phyloP scores from a whole-genome alignment of 1,284 basidiomycete species.

The Xerocomus nothofagi region DNA sequence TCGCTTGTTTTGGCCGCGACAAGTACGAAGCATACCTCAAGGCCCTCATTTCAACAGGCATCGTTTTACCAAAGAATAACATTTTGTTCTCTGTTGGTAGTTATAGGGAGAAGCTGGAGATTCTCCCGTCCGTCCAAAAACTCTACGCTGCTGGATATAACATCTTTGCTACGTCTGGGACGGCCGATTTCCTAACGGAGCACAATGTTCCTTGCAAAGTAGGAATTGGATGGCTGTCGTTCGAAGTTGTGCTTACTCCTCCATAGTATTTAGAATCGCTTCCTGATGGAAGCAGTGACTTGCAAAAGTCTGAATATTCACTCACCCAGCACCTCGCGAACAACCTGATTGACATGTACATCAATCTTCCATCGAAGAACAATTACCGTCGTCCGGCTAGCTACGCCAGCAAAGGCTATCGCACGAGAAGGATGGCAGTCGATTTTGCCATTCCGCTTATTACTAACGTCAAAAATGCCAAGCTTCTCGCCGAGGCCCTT shows the following conservation, averaged over 20 bases:
- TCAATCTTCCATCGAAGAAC: conserved; percentile 98
- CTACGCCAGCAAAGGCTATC: conserved; percentile 97
- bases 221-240: conserved; percentile 14
- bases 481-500: conserved; percentile 94
- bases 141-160: conserved; percentile 93
- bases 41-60: conserved; percentile 94
- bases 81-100: conserved; percentile 94
- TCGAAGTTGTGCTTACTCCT: conserved; percentile 7
- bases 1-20: conserved; percentile 96
- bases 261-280: conserved; percentile 88
- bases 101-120: conserved; percentile 97
- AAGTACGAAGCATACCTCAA: conserved; percentile 99
- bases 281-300: conserved; percentile 68
- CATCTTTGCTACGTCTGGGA: conserved; percentile 96
- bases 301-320: conserved; percentile 95
- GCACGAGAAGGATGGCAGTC: conserved; percentile 98
- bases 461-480: conserved; percentile 99
- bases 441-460: conserved; percentile 97
- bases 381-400: conserved; percentile 96
- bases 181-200: conserved; percentile 92
- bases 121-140: conserved; percentile 95
- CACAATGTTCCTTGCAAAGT: conserved; percentile 86
- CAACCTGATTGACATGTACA: conserved; percentile 98
- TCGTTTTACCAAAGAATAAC: conserved; percentile 93
- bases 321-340: conserved; percentile 93